Evolutionary conservation across 805 yeast species (phyloP).

Genomic region (Kurtzmaniella cleridarum): DNA sequence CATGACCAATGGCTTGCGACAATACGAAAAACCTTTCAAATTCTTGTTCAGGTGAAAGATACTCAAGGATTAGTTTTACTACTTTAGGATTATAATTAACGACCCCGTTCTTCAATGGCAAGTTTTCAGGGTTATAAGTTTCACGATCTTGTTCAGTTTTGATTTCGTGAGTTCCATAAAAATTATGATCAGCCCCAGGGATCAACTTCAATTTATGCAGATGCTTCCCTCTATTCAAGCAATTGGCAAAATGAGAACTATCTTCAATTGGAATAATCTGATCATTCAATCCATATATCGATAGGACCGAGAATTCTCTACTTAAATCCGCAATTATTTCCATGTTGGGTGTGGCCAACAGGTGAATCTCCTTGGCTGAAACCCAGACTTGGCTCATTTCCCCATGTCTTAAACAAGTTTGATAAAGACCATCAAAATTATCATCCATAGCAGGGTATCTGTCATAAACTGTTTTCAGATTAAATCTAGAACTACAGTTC

Average conservation of each 20-base stretch:
- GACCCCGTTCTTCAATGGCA: constrained; percentile 40
- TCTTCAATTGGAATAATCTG: constrained; percentile 61
- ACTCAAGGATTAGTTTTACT: constrained; percentile 42
- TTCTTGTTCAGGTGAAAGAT: constrained; percentile 44
- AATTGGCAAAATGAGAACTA: constrained; percentile 51
- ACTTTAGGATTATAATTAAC: constrained; percentile 60
- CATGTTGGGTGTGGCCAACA: constrained; percentile 47
- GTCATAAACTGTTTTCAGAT: constrained; percentile 41
- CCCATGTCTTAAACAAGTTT: constrained; percentile 43
- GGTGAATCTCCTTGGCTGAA: constrained; percentile 45
- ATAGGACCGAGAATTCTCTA: constrained; percentile 47
- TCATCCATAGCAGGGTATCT: constrained; percentile 25
- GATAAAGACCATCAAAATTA: constrained; percentile 14
- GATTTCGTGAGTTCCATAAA: constrained; percentile 46
- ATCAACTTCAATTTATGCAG: constrained; percentile 51
- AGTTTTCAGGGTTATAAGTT: constrained; percentile 28
- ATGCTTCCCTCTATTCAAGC: constrained; percentile 46
- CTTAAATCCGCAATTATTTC: constrained; percentile 36
- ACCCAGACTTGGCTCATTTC: constrained; percentile 36
- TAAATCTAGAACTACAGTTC: constrained; percentile 70
- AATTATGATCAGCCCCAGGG: constrained; percentile 77
- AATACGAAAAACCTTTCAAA: constrained; percentile 45
- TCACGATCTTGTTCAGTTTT: constrained; percentile 26
- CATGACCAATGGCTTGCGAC: constrained; percentile 29
- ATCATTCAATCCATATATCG: constrained; percentile 70